phyloP scores from a whole-genome alignment of 139 green algal species.

The Spirogloea muscicola region DNA sequence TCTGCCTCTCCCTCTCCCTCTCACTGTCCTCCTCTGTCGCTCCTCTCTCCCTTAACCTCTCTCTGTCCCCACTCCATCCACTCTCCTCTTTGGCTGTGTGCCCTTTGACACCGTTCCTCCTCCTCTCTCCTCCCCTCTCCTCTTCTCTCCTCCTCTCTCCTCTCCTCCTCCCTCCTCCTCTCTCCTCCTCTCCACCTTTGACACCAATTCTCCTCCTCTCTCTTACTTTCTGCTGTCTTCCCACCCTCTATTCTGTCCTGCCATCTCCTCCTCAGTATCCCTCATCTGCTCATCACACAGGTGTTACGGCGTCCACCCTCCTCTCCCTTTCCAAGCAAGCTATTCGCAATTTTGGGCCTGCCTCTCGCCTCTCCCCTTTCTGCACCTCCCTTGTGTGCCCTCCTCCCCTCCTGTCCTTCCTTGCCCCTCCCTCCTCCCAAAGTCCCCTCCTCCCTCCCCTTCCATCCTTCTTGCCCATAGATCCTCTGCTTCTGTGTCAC shows the following conservation, averaged over 20 bases:
- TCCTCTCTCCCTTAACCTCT: not conserved
- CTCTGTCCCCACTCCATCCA: not conserved
- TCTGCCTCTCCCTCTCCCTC: not conserved
- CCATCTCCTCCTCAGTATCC: not conserved
- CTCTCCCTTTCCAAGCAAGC: not conserved
- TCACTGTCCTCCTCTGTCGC: not conserved
- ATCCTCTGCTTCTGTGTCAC: too few relatives aligned
- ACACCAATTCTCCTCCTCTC: not conserved
- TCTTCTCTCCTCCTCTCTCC: not conserved
- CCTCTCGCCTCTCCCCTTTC: too few relatives aligned
- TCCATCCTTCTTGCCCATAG: too few relatives aligned
- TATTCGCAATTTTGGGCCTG: not conserved
- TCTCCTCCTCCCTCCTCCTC: conserved; percentile 1
- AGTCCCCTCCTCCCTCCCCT: too few relatives aligned
- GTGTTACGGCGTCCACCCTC: not conserved
- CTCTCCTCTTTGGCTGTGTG: not conserved
- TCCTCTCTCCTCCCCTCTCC: not conserved
- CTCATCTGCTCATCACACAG: not conserved
- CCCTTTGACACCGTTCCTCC: not conserved
- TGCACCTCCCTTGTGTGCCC: too few relatives aligned
- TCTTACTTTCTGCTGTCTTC: not conserved
- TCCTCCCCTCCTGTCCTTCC: too few relatives aligned
- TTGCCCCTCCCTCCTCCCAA: too few relatives aligned
- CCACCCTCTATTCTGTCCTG: not conserved
- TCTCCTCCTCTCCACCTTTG: not conserved